phyloP scores from a whole-genome alignment of 2,329 filamentous ascomycete genomes.

The Verticillium nubilum region DNA sequence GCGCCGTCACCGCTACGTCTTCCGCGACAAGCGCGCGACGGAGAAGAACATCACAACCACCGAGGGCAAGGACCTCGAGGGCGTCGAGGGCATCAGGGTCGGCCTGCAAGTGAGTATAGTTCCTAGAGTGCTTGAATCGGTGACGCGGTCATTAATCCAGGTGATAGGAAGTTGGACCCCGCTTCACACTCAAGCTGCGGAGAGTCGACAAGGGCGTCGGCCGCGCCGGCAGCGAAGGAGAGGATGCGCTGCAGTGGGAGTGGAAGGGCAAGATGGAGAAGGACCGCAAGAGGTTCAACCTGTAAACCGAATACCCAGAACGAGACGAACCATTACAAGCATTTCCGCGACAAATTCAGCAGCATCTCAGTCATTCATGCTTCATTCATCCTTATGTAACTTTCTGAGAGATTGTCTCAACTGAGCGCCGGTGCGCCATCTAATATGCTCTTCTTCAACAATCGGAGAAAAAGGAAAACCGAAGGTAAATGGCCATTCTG shows the following conservation, averaged over 20 bases:
- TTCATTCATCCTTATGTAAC: background rate
- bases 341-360: background rate
- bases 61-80: constrained; percentile 78
- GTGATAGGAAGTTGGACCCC: constrained; percentile 55
- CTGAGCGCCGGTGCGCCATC: background rate
- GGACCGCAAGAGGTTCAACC: constrained; percentile 84
- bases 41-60: constrained; percentile 81
- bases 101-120: constrained; percentile 68
- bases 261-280: constrained; percentile 98
- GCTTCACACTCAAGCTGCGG: constrained; percentile 72
- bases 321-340: background rate
- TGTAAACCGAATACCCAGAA: constrained; percentile 44
- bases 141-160: background rate
- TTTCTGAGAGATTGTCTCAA: too few relatives aligned
- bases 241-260: constrained; percentile 82
- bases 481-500: background rate
- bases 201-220: constrained; percentile 87
- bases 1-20: constrained; percentile 83
- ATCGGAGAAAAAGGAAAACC: background rate
- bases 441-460: background rate
- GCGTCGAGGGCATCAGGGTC: constrained; percentile 78
- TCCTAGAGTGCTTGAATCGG: background rate
- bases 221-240: constrained; percentile 59
- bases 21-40: constrained; percentile 78
- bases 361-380: background rate